Conservation (phyloP, 768 basidiomycete species). For the Naganishia antarctica region DNA sequence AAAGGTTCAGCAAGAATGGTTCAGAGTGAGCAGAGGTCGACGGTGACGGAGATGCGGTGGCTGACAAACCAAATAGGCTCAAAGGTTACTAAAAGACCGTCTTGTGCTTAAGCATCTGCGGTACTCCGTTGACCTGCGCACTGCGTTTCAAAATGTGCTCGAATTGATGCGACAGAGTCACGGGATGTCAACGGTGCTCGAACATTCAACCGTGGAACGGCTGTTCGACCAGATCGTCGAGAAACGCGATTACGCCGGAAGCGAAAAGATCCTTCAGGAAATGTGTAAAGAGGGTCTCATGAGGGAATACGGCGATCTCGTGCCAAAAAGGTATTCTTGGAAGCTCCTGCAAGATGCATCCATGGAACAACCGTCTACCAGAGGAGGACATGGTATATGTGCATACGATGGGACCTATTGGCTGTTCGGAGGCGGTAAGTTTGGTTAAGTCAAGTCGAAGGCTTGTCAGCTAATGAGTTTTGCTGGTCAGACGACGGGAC, state of each 20-base stretch:
- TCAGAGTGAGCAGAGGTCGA: not conserved
- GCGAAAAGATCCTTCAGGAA: conserved; percentile 20
- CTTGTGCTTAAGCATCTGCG: conserved; percentile 33
- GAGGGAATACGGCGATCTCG: conserved; percentile 2
- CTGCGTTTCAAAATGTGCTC: conserved; percentile 23
- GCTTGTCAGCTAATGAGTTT: not conserved
- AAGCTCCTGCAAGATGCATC: not conserved
- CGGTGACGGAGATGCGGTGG: no score
- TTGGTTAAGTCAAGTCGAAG: not conserved
- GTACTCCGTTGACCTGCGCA: conserved; percentile 1
- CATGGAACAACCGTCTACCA: conserved; percentile 4
- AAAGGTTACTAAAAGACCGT: conserved; percentile 26
- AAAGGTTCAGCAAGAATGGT: conserved; percentile 8
- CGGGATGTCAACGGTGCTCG: conserved; percentile 14
- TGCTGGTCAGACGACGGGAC: not conserved
- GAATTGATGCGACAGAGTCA: conserved; percentile 9
- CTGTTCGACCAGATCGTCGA: conserved; percentile 28
- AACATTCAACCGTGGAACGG: conserved; percentile 28
- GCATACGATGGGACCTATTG: conserved; percentile 11
- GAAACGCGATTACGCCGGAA: conserved; percentile 19
- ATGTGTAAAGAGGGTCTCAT: conserved; percentile 28
- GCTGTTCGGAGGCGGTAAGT: conserved; percentile 29
- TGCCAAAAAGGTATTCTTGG: conserved; percentile 13
- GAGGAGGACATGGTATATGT: conserved; percentile 21
- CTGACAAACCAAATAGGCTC: conserved; percentile 29